Evolutionary conservation across 2,329 filamentous ascomycete species (phyloP).

Genomic region (Lachnellula cervina): DNA sequence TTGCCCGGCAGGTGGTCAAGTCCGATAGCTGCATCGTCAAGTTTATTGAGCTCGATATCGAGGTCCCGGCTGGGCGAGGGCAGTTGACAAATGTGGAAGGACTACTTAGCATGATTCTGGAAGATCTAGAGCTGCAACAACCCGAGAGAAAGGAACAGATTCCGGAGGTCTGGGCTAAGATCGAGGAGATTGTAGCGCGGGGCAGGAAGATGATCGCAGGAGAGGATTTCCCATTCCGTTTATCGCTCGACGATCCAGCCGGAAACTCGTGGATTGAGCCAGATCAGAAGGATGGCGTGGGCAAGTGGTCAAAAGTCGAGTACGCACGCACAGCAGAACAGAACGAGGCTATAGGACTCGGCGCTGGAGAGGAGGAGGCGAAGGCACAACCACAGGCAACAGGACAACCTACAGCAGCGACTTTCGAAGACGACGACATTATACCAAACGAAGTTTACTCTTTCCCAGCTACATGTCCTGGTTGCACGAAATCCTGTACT

Average conservation of each 20-base stretch:
- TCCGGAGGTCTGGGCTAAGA: slow-evolving; percentile 73
- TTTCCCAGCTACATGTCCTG: slow-evolving; percentile 87
- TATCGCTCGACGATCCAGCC: slow-evolving; percentile 83
- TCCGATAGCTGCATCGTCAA: slow-evolving; percentile 81
- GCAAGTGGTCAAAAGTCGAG: slow-evolving; percentile 84
- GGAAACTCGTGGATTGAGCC: slow-evolving; percentile 98
- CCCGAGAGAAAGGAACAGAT: slow-evolving; percentile 71
- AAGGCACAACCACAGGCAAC: slow-evolving; percentile 44
- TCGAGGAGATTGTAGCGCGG: slow-evolving; percentile 70
- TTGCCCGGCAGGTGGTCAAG: slow-evolving; percentile 86
- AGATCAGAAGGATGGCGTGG: slow-evolving; percentile 69
- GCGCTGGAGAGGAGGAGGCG: slow-evolving; percentile 54
- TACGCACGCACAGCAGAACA: slow-evolving; percentile 80
- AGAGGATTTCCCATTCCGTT: slow-evolving; percentile 76
- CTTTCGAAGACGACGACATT: slow-evolving; percentile 64
- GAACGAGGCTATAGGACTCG: slow-evolving; percentile 78
- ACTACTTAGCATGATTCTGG: slow-evolving; percentile 69
- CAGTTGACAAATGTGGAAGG: slow-evolving; percentile 94
- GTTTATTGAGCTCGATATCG: slow-evolving; percentile 86
- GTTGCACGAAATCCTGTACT: slow-evolving; percentile 77
- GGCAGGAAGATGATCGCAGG: slow-evolving; percentile 74
- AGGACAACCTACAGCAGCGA: slow-evolving; percentile 37
- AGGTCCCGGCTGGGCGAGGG: slow-evolving; percentile 85
- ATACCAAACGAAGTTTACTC: slow-evolving; percentile 88
- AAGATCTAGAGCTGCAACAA: slow-evolving; percentile 78